These are phyloP conservation scores for Sicyos edulis DNA, from an alignment of 306 rosid species.

Conservation along the genomic window DNA sequence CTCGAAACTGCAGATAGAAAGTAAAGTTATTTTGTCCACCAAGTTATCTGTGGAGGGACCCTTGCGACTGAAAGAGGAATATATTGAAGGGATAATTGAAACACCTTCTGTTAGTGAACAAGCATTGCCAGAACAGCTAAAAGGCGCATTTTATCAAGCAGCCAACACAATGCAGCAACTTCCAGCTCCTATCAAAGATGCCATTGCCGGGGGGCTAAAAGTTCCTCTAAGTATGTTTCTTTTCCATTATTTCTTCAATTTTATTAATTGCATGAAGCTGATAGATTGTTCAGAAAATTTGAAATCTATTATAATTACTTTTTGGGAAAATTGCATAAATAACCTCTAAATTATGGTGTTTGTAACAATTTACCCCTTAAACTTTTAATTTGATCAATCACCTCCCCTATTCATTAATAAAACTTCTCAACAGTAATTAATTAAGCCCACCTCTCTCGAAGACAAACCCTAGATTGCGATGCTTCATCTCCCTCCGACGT, in stretches of 20 bases:
- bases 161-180: slow-evolving; percentile 62
- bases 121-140: slow-evolving; percentile 72
- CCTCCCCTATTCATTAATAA: too few species aligned
- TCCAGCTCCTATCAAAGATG: slow-evolving; percentile 69
- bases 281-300: not conserved
- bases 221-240: slow-evolving; percentile 68
- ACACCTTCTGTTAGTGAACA: slow-evolving; percentile 74
- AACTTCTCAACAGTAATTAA: too few species aligned
- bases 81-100: slow-evolving; percentile 70
- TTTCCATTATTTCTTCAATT: not conserved
- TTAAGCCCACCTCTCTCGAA: too few species aligned
- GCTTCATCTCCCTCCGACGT: too few species aligned
- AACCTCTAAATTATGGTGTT: too few species aligned
- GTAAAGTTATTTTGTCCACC: slow-evolving; percentile 54
- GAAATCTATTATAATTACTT: not conserved
- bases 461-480: too few species aligned
- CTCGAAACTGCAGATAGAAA: slow-evolving; percentile 59
- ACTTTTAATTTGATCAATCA: too few species aligned
- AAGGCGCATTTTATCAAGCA: slow-evolving; percentile 83
- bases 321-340: too few species aligned
- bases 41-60: slow-evolving; percentile 87
- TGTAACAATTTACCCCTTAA: too few species aligned
- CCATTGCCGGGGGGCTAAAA: slow-evolving; percentile 57
- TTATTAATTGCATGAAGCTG: not conserved
- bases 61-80: slow-evolving; percentile 90